phyloP scores from a whole-genome alignment of 352 stramenopile species.

The Discostella stelligera region DNA sequence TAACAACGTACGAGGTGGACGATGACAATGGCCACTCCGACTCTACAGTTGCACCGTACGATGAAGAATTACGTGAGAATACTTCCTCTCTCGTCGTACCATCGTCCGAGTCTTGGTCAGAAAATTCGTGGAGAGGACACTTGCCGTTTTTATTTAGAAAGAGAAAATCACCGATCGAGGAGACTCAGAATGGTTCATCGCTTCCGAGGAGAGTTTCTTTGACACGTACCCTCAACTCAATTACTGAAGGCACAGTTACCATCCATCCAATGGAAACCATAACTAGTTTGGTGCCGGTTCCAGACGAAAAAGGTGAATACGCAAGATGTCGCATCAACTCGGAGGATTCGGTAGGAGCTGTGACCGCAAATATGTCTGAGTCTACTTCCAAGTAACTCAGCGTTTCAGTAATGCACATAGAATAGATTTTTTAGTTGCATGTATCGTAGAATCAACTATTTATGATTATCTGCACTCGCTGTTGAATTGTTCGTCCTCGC shows the following conservation, averaged over 20 bases:
- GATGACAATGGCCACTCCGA: conserved; percentile 31
- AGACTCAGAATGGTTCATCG: not conserved
- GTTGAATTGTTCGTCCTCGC: not conserved
- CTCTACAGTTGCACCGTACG: conserved; percentile 9
- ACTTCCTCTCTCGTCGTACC: not conserved
- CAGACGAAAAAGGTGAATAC: conserved; percentile 20
- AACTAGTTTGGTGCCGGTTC: conserved; percentile 10
- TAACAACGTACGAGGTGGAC: conserved; percentile 59
- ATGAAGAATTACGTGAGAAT: conserved; percentile 3
- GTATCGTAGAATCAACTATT: not conserved
- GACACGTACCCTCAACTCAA: conserved; percentile 8
- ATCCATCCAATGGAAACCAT: conserved; percentile 17
- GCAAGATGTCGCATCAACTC: conserved; percentile 29
- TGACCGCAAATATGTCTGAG: conserved; percentile 10
- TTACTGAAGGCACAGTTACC: conserved; percentile 21
- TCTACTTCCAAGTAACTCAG: conserved; percentile 5
- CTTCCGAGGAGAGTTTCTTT: conserved; percentile 7
- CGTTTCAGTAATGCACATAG: not conserved
- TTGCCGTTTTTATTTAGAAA: conserved; percentile 9
- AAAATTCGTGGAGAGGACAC: conserved; percentile 1
- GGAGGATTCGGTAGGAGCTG: conserved; percentile 21
- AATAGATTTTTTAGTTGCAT: not conserved
- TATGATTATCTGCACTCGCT: not conserved
- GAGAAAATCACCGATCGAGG: not conserved
- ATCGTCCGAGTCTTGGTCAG: not conserved